Evolutionary conservation across 179 eudicot species (phyloP).

Genomic region (Heliamphora ciliata): DNA sequence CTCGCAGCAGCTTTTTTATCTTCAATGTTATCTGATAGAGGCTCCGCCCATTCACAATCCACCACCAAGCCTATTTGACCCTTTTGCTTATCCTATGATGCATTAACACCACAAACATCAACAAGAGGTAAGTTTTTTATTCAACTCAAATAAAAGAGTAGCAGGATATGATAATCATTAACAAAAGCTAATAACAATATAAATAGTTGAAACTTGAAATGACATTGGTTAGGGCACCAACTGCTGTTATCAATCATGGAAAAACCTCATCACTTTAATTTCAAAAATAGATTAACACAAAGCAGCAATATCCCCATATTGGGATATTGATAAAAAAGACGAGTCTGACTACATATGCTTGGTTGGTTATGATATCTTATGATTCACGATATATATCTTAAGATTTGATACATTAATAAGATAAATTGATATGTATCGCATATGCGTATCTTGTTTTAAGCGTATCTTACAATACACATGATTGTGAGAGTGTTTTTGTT

Average conservation of each 20-base stretch:
- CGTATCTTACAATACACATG: too few species aligned
- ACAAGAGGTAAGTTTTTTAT: background rate
- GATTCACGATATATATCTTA: too few species aligned
- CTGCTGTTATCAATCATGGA: background rate
- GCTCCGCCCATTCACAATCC: constrained; percentile 87
- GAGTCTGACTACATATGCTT: background rate
- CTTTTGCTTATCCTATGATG: constrained; percentile 49
- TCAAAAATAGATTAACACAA: background rate
- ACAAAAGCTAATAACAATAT: background rate
- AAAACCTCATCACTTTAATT: background rate
- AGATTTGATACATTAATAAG: too few species aligned
- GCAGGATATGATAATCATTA: background rate
- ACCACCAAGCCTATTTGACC: constrained; percentile 64
- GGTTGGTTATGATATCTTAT: too few species aligned
- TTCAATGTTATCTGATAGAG: constrained; percentile 56
- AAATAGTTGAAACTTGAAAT: background rate
- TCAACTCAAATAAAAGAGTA: background rate
- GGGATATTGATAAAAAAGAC: background rate
- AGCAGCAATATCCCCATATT: background rate
- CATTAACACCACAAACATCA: constrained; percentile 14
- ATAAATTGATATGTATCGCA: too few species aligned
- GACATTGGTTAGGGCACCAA: background rate
- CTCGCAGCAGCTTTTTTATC: constrained; percentile 62
- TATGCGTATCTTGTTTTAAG: too few species aligned
- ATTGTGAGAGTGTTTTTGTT: too few species aligned